Percentiles rank a stretch among this genome's conserved stretches.
phyloP scores from a whole-genome alignment of 805 yeast species.

The Starmerella ratchasimensis region DNA sequence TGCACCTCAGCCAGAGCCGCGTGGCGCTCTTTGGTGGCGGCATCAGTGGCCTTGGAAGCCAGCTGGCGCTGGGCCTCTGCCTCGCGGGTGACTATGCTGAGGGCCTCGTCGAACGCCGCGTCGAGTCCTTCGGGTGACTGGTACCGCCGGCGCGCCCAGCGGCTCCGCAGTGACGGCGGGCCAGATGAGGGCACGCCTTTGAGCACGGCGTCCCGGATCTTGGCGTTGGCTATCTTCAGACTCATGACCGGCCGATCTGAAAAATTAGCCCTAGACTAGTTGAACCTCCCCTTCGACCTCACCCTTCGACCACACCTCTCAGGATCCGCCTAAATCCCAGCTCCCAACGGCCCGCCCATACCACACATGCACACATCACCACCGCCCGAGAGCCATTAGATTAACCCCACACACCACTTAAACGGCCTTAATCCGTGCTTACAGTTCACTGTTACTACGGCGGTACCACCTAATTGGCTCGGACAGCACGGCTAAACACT shows the following conservation, averaged over 20 bases:
- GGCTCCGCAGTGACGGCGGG: constrained; percentile 20
- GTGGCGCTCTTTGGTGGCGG: constrained; percentile 23
- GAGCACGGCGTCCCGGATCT: constrained; percentile 21
- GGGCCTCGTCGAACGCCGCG: constrained; percentile 58
- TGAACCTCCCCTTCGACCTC: no score
- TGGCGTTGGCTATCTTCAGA: constrained; percentile 17
- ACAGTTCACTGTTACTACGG: no score
- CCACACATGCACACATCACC: no score
- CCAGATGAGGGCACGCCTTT: constrained; percentile 21
- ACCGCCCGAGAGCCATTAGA: neutral
- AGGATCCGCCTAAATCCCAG: no score
- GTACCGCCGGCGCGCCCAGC: constrained; percentile 32
- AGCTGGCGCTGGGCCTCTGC: constrained; percentile 34
- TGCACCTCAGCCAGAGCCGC: constrained; percentile 49
- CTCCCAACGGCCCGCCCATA: no score
- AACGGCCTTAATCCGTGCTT: no score
- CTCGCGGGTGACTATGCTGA: constrained; percentile 39
- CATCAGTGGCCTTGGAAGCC: constrained; percentile 24
- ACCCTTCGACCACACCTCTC: no score
- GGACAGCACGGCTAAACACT: no score
- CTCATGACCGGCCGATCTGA: constrained; percentile 4
- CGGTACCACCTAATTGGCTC: no score
- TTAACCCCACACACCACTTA: no score
- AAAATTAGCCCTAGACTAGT: neutral
- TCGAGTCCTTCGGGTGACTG: constrained; percentile 55